phyloP scores from a whole-genome alignment of 1,284 basidiomycete genomes.

The Malassezia vespertilionis region DNA sequence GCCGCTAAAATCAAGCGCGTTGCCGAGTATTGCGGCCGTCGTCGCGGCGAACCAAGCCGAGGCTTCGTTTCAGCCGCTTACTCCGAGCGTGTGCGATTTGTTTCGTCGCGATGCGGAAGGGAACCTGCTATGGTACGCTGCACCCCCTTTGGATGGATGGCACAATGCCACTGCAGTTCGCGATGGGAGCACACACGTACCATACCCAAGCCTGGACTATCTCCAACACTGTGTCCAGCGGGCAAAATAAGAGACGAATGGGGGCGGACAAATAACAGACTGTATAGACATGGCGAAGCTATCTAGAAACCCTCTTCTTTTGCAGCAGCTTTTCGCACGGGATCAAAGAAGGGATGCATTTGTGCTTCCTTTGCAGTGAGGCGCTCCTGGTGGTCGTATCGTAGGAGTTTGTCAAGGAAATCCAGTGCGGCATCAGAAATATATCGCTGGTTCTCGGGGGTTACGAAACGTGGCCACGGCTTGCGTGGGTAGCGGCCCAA shows the following conservation, averaged over 20 bases:
- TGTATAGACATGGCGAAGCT: background rate
- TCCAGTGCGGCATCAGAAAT: conserved; percentile 70
- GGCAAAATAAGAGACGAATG: too few relatives aligned
- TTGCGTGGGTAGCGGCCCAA: conserved; percentile 64
- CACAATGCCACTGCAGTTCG: background rate
- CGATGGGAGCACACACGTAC: conserved; percentile 7
- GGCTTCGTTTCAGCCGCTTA: conserved; percentile 25
- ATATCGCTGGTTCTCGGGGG: conserved; percentile 77
- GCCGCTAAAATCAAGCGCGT: too few relatives aligned
- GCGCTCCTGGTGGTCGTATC: conserved; percentile 93
- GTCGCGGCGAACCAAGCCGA: conserved; percentile 24
- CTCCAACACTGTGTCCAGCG: conserved; percentile 1
- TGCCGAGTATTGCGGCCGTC: conserved; percentile 20
- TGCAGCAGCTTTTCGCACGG: conserved; percentile 18
- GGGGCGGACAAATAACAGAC: background rate
- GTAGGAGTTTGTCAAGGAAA: conserved; percentile 85
- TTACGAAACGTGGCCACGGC: conserved; percentile 56
- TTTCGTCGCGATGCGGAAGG: conserved; percentile 29
- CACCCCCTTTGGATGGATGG: conserved; percentile 26
- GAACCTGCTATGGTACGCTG: conserved; percentile 33
- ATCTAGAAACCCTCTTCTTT: background rate
- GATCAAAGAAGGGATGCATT: conserved; percentile 43
- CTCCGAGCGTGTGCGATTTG: conserved; percentile 19
- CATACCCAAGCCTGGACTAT: conserved; percentile 7
- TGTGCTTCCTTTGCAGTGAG: conserved; percentile 62